Conservation (phyloP, 2,329 filamentous ascomycete genomes). For the Geosmithia putterillii region DNA sequence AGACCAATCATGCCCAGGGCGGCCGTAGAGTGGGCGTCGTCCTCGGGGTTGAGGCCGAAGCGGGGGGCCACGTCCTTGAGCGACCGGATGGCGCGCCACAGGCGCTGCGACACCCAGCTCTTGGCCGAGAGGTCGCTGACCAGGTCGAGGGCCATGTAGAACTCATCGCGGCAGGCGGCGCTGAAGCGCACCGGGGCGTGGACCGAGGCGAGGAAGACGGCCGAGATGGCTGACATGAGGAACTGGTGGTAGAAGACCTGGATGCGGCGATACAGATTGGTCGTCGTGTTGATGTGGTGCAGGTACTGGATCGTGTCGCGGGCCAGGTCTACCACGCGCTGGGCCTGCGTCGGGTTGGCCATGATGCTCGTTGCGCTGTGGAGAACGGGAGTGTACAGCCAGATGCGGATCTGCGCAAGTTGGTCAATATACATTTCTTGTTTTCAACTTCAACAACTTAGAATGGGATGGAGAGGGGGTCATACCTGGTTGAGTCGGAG, state of each 20-base stretch:
- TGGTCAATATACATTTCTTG: no score
- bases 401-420: conserved; percentile 55
- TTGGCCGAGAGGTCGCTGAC: conserved; percentile 61
- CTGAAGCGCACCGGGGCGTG: conserved; percentile 65
- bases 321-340: conserved; percentile 61
- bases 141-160: conserved; percentile 66
- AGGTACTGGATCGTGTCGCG: conserved; percentile 67
- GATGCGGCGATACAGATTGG: conserved; percentile 57
- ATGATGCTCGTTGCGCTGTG: conserved; percentile 77
- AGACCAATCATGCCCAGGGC: conserved; percentile 44
- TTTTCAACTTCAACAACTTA: not conserved
- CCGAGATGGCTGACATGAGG: conserved; percentile 60
- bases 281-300: conserved; percentile 57
- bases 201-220: conserved; percentile 64
- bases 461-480: not conserved
- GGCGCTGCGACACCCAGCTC: conserved; percentile 57
- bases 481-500: conserved; percentile 66
- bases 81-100: conserved; percentile 61
- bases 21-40: conserved; percentile 38
- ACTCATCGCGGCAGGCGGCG: conserved; percentile 56
- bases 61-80: conserved; percentile 61
- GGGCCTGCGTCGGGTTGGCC: conserved; percentile 60
- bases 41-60: conserved; percentile 42
- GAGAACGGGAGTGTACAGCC: conserved; percentile 77
- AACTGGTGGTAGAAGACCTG: conserved; percentile 77